These are phyloP conservation scores for Alloascoidea hylecoeti DNA, from an alignment of 805 yeast species.

Conservation along the genomic window DNA sequence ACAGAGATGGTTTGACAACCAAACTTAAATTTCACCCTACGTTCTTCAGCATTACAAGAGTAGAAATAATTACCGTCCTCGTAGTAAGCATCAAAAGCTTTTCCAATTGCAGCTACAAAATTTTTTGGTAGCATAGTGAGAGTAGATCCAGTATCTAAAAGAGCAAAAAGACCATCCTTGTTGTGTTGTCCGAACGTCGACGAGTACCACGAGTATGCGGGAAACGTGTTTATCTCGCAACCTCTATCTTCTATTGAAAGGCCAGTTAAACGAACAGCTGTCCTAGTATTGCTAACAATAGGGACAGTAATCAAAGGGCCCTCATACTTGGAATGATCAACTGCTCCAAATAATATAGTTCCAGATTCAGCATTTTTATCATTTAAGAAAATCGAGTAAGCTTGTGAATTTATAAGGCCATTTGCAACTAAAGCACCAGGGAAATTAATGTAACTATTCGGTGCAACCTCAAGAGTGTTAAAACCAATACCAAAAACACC, in stretches of 20 bases:
- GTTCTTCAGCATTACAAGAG: neutral
- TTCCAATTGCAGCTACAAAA: neutral
- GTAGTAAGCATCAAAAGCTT: neutral
- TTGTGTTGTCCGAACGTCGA: too few species aligned
- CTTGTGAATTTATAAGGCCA: neutral
- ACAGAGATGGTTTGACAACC: constrained; percentile 28
- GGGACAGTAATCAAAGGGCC: constrained; percentile 34
- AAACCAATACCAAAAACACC: constrained; percentile 71
- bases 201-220: too few species aligned
- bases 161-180: neutral
- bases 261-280: neutral
- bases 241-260: too few species aligned
- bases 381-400: neutral
- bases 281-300: constrained; percentile 17
- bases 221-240: too few species aligned
- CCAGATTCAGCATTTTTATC: too few species aligned
- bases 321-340: constrained; percentile 38
- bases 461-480: constrained; percentile 45
- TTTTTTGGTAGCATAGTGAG: neutral
- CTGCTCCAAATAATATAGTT: constrained; percentile 43
- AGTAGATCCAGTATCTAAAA: neutral
- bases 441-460: neutral
- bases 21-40: constrained; percentile 24
- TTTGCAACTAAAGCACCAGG: neutral
- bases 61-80: too few species aligned